These are phyloP conservation scores for Endocalyx cinctus DNA, from an alignment of 2,329 filamentous ascomycete species.

Conservation along the genomic window DNA sequence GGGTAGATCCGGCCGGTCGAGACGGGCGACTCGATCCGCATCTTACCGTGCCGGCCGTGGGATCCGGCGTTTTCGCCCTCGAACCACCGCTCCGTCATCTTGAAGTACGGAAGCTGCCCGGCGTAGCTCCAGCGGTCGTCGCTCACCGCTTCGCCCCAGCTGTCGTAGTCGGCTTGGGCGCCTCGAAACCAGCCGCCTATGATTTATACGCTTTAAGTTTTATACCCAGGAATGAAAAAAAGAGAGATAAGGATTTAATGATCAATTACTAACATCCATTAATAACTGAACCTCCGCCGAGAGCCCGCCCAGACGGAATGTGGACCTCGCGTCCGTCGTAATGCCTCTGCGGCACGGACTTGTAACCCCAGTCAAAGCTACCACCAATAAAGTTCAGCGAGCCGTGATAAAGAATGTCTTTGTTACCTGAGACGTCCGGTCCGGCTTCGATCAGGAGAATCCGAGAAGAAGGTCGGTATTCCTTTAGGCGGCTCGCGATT, in stretches of 20 bases:
- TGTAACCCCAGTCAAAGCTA: conserved; percentile 25
- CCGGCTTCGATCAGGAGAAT: conserved; percentile 32
- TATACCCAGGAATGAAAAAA: too few species aligned
- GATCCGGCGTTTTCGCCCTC: conserved; percentile 5
- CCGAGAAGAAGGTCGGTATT: conserved; percentile 9
- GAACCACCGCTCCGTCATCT: conserved; percentile 26
- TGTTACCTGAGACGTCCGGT: conserved; percentile 14
- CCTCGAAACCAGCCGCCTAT: conserved; percentile 34
- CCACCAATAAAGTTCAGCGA: conserved; percentile 18
- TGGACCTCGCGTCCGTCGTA: conserved; percentile 15
- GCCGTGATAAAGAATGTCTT: conserved; percentile 14
- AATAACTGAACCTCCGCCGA: conserved; percentile 32
- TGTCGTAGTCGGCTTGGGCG: conserved; percentile 36
- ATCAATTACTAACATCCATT: conserved; percentile 27
- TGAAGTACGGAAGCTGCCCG: conserved; percentile 36
- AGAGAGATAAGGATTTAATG: too few species aligned
- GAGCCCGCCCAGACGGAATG: conserved; percentile 25
- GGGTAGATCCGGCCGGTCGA: conserved; percentile 28
- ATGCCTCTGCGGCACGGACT: conserved; percentile 17
- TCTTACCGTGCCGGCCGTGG: conserved; percentile 24
- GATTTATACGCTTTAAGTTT: too few species aligned
- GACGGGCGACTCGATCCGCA: conserved; percentile 21
- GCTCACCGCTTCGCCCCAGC: conserved; percentile 30
- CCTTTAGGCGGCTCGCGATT: conserved; percentile 7
- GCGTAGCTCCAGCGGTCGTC: conserved; percentile 37